These are phyloP conservation scores for Lepidium aucheri DNA, from an alignment of 345 rosid genomes.

Conservation along the genomic window DNA sequence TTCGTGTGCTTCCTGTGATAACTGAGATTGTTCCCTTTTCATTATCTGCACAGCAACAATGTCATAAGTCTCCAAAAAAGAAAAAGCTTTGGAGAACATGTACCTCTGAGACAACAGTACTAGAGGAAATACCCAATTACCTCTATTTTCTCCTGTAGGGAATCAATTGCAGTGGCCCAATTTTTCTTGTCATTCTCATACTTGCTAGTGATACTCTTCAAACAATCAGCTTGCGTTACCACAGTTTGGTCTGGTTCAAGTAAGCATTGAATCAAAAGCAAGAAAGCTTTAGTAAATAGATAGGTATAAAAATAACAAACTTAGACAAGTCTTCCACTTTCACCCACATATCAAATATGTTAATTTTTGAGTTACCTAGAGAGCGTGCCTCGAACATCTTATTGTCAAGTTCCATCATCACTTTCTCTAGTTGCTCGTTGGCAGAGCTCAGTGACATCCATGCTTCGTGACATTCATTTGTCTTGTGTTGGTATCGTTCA, in stretches of 20 bases:
- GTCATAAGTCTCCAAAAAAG: not conserved
- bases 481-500: constrained; percentile 52
- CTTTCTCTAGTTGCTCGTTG: constrained; percentile 74
- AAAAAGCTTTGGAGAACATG: not conserved
- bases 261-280: constrained; percentile 5
- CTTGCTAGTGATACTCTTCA: constrained; percentile 44
- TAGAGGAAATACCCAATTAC: constrained; percentile 24
- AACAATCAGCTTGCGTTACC: constrained; percentile 52
- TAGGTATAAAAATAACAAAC: not conserved
- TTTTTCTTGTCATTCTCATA: constrained; percentile 51
- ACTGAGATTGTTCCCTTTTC: constrained; percentile 76
- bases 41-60: constrained; percentile 41
- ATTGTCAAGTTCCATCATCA: constrained; percentile 84
- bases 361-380: constrained; percentile 46
- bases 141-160: constrained; percentile 58
- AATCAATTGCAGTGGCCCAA: constrained; percentile 45
- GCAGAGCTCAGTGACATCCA: constrained; percentile 91
- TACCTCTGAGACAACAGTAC: not conserved
- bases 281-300: not conserved
- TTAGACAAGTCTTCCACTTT: not conserved
- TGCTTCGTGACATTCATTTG: constrained; percentile 93
- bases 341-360: not conserved
- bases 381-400: constrained; percentile 56
- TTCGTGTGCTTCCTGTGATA: constrained; percentile 71
- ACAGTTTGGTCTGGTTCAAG: constrained; percentile 56